Conservation (phyloP, 2,329 filamentous ascomycete species). For the Paraphoma chrysanthemicola region DNA sequence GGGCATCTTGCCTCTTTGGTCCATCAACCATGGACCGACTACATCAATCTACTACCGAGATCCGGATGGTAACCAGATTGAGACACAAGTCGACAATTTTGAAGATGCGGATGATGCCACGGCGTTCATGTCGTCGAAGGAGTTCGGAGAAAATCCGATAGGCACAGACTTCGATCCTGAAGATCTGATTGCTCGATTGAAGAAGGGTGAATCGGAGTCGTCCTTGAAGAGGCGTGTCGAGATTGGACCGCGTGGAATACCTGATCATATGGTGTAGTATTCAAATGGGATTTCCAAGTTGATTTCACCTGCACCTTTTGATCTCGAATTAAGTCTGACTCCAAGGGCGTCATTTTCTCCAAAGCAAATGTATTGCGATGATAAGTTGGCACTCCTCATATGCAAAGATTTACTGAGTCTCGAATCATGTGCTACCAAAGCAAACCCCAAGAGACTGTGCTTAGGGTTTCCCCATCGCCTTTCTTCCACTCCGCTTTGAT, state of each 20-base stretch:
- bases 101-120: constrained; percentile 42
- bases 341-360: not conserved
- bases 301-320: no score
- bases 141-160: constrained; percentile 53
- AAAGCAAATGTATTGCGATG: no score
- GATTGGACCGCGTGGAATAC: constrained; percentile 7
- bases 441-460: no score
- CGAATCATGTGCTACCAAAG: no score
- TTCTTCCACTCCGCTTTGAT: no score
- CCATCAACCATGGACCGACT: constrained; percentile 57
- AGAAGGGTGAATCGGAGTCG: constrained; percentile 28
- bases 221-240: constrained; percentile 9
- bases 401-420: no score
- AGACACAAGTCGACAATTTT: constrained; percentile 53
- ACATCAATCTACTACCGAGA: constrained; percentile 58
- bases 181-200: constrained; percentile 43
- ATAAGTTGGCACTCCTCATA: no score
- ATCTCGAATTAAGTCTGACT: no score
- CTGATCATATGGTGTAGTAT: not conserved
- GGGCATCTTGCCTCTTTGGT: constrained; percentile 52
- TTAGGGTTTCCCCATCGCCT: no score
- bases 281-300: no score
- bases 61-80: constrained; percentile 55
- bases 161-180: constrained; percentile 56
- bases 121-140: constrained; percentile 48